These are phyloP conservation scores for Ramaria sp. DNA, from an alignment of 768 basidiomycete species.

Conservation along the genomic window DNA sequence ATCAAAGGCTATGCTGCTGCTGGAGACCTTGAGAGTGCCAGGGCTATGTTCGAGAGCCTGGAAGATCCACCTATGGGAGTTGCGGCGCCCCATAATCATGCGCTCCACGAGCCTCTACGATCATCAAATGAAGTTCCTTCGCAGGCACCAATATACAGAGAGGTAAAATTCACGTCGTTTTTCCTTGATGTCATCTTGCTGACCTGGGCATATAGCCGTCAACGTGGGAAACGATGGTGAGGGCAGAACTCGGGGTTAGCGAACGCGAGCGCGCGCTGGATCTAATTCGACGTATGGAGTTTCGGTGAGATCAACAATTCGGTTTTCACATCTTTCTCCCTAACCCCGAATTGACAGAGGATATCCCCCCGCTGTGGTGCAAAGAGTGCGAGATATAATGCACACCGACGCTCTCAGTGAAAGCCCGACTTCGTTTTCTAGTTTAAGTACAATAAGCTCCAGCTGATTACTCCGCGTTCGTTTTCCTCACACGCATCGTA, in stretches of 20 bases:
- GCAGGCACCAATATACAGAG: constrained; percentile 66
- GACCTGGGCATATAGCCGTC: constrained; percentile 46
- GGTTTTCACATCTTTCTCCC: not conserved
- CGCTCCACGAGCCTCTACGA: constrained; percentile 40
- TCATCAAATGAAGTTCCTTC: constrained; percentile 22
- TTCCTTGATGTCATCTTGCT: not conserved
- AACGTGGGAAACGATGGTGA: constrained; percentile 93
- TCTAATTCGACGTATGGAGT: constrained; percentile 60
- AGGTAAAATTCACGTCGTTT: constrained; percentile 37
- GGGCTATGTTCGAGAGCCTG: constrained; percentile 71
- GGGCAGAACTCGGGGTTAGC: constrained; percentile 76
- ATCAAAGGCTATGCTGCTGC: constrained; percentile 65
- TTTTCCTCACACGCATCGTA: not conserved
- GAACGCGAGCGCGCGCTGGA: constrained; percentile 58
- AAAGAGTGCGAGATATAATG: constrained; percentile 4
- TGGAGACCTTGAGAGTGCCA: constrained; percentile 60
- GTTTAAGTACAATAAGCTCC: not conserved
- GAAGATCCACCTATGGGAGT: constrained; percentile 73
- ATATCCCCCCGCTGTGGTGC: constrained; percentile 2
- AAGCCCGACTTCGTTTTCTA: not conserved
- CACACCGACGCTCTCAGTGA: not conserved
- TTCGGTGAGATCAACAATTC: constrained; percentile 37
- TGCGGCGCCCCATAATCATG: constrained; percentile 84
- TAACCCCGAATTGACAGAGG: not conserved
- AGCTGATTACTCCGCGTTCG: not conserved